Evolutionary conservation across 169 alveolate genomes (phyloP), one percentile per base, ranked within the genome.

Genomic region (Babesia divergens): DNA sequence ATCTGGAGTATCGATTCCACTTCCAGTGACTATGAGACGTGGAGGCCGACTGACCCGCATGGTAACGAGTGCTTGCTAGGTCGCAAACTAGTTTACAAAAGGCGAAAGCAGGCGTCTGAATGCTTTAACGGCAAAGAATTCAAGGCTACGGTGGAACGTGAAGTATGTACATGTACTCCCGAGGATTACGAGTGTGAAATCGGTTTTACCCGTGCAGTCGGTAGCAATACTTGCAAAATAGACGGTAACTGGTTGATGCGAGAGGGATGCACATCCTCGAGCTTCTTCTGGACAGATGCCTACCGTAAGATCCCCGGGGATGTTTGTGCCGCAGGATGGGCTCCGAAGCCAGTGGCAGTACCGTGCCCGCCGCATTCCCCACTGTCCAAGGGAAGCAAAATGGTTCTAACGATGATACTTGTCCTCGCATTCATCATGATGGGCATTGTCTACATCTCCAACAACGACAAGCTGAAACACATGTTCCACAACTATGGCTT

Each of bases 101-200:
- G 99, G 51, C 91, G 98, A 47, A 96, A 96, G 82, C 93, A 91
- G 80, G 94, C 97, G 31, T 91, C 97, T 38, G 98, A 95, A 74
- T 97, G 99, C 81, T 96, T 94, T 83, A 96, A 97, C 87, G 99
- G 99, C 38, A 95, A 95, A 74, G 96, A 94, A 69, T 95, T 95
- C 67, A 96, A 95, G 86, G 91, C 97, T 59, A 91, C 93, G 28
- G 90, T 90, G 24, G 93, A 91, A 47, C 84, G 91, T 24, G 90
- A 93, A 75, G 87, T 88, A 34, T 97, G 99, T 84, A 91, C 89
- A 38, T 97, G 99, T 76, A 92, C 99, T 29, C 94, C 94, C 71
- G 96, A 93, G 75, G 99, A 97, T 83, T 97, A 90, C 84, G 98
- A 95, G 76, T 97, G 99, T 85, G 99, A 97, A 84, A 77, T 92